phyloP scores from a whole-genome alignment of 441 rosid species.

The Pelargonium cotyledonis region DNA sequence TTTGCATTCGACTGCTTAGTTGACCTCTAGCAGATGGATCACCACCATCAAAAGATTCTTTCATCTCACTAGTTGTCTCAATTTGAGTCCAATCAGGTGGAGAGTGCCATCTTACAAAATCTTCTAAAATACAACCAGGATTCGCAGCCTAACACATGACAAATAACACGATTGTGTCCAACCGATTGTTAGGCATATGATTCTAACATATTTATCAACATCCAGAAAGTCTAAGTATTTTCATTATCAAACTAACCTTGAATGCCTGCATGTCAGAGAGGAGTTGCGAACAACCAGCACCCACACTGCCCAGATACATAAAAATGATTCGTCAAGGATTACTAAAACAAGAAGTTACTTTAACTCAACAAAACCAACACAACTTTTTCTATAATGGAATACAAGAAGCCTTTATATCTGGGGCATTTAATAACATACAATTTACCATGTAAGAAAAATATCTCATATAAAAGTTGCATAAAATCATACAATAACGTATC shows the following conservation, averaged over 20 bases:
- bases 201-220: constrained; percentile 1
- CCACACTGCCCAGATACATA: constrained; percentile 59
- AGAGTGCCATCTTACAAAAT: constrained; percentile 98
- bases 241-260: constrained; percentile 46
- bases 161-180: constrained; percentile 14
- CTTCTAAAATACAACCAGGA: constrained; percentile 96
- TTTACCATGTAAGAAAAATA: not conserved
- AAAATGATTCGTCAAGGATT: constrained; percentile 12
- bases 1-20: constrained; percentile 89
- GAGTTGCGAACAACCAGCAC: constrained; percentile 99
- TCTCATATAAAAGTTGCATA: constrained; percentile 8
- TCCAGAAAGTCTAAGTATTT: constrained; percentile 8
- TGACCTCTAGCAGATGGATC: constrained; percentile 55
- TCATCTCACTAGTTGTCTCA: constrained; percentile 41
- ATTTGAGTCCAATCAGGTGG: constrained; percentile 94
- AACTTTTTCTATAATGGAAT: not conserved
- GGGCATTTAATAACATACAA: too few relatives aligned
- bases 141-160: constrained; percentile 67
- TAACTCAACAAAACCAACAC: not conserved
- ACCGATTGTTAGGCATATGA: not conserved
- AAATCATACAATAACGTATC: constrained; percentile 7
- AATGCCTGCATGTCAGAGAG: constrained; percentile 99
- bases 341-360: not conserved
- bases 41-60: constrained; percentile 34
- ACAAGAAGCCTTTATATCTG: too few relatives aligned